Evolutionary conservation across 768 basidiomycete genomes (phyloP).

Genomic region (Ramaria rubella): DNA sequence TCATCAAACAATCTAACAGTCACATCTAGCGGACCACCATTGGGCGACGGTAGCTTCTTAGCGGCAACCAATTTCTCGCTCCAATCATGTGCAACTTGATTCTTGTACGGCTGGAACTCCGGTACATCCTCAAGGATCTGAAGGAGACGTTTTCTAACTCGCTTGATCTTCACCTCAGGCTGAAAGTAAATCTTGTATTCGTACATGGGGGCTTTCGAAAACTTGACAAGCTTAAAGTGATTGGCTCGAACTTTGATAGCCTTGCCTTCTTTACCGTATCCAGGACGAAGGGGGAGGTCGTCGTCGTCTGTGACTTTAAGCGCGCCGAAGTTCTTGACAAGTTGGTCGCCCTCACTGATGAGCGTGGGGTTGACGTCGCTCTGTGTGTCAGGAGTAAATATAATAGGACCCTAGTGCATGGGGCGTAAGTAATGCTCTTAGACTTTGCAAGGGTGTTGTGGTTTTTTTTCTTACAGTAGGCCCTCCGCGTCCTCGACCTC

Average conservation of each 20-base stretch:
- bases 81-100: slow-evolving; percentile 43
- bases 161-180: slow-evolving; percentile 37
- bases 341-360: slow-evolving; percentile 34
- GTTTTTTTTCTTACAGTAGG: slow-evolving; percentile 28
- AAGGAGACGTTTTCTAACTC: slow-evolving; percentile 46
- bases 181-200: slow-evolving; percentile 37
- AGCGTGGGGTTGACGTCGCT: slow-evolving; percentile 52
- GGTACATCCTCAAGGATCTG: slow-evolving; percentile 43
- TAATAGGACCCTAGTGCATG: slow-evolving; percentile 21
- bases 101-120: slow-evolving; percentile 32
- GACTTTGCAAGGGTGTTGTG: neutral
- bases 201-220: slow-evolving; percentile 38
- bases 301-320: slow-evolving; percentile 24
- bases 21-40: slow-evolving; percentile 15
- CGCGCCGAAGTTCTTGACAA: slow-evolving; percentile 38
- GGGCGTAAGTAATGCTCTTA: slow-evolving; percentile 5
- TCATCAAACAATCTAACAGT: slow-evolving; percentile 36
- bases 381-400: slow-evolving; percentile 33
- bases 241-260: slow-evolving; percentile 51
- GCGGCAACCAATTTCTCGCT: slow-evolving; percentile 41
- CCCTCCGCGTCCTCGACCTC: slow-evolving; percentile 21
- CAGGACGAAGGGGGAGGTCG: slow-evolving; percentile 48
- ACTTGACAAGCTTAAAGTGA: slow-evolving; percentile 49
- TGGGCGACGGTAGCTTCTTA: slow-evolving; percentile 34
- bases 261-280: slow-evolving; percentile 46